Conservation (phyloP, 768 basidiomycete species). For the Phlegmacium glaucopus region DNA sequence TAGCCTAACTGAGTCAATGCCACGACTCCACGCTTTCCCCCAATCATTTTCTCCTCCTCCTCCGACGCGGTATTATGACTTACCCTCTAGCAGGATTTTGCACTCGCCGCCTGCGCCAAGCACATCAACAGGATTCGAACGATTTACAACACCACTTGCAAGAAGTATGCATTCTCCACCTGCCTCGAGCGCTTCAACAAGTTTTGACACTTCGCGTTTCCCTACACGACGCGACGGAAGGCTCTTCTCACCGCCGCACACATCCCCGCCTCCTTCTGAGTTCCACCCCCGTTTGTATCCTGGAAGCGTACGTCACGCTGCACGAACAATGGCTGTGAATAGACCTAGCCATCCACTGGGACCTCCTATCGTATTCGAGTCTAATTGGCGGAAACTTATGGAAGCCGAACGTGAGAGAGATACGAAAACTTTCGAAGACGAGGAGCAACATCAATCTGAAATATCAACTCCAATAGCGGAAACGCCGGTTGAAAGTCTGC, state of each 20-base stretch:
- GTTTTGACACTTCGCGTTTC: conserved; percentile 2
- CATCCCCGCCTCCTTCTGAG: conserved; percentile 9
- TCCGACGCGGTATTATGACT: neutral
- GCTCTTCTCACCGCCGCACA: conserved; percentile 5
- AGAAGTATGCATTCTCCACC: neutral
- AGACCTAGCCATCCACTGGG: conserved; percentile 5
- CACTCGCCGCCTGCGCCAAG: too few relatives aligned
- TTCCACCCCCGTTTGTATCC: conserved; percentile 24
- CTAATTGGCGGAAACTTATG: conserved; percentile 16
- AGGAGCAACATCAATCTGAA: conserved; percentile 2
- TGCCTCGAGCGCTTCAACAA: neutral
- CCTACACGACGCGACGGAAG: conserved; percentile 1
- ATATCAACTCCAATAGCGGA: conserved; percentile 8
- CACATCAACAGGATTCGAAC: too few relatives aligned
- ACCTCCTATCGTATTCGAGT: neutral
- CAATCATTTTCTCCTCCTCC: neutral
- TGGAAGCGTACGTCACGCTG: conserved; percentile 21
- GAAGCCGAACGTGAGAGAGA: conserved; percentile 1
- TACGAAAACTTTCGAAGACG: conserved; percentile 2
- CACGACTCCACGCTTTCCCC: neutral
- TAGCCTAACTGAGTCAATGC: neutral
- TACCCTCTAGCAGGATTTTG: too few relatives aligned
- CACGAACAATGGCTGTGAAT: conserved; percentile 5
- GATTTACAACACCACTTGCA: neutral
- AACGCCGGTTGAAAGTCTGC: neutral